Percentiles rank a stretch among this genome's conserved stretches.
Conservation (phyloP, 2,329 filamentous ascomycete genomes). For the Phaeosphaeriaceae sp. region DNA sequence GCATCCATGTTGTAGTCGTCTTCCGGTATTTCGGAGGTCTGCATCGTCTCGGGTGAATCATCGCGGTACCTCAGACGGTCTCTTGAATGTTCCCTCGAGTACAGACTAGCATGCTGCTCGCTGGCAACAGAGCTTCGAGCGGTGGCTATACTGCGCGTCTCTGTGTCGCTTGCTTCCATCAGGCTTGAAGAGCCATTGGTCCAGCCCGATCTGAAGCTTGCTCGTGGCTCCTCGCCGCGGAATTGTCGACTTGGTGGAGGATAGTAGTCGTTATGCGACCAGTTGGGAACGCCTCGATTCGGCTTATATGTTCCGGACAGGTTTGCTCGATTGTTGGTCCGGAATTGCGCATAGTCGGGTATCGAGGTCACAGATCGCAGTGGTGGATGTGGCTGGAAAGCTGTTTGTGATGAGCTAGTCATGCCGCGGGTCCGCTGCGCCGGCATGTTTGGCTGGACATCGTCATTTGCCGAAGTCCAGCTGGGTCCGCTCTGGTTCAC, state of each 20-base stretch:
- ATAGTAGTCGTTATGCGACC: constrained; percentile 44
- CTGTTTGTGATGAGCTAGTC: constrained; percentile 41
- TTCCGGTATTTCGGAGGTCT: constrained; percentile 31
- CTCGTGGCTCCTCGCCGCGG: constrained; percentile 55
- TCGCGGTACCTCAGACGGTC: constrained; percentile 34
- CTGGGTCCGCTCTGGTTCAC: constrained; percentile 31
- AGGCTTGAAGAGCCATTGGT: constrained; percentile 65
- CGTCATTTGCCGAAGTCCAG: constrained; percentile 35
- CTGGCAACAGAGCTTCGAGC: constrained; percentile 75
- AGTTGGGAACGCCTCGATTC: constrained; percentile 45
- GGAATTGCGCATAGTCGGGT: constrained; percentile 43
- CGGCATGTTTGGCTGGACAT: constrained; percentile 14
- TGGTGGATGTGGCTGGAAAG: constrained; percentile 29
- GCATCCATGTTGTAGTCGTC: constrained; percentile 58
- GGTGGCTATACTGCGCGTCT: constrained; percentile 81
- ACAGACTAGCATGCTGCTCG: constrained; percentile 56
- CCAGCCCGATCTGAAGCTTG: constrained; percentile 66
- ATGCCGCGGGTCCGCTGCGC: constrained; percentile 38
- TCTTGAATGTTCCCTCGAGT: constrained; percentile 51
- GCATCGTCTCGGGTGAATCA: constrained; percentile 38
- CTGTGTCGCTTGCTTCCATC: constrained; percentile 69
- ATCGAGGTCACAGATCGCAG: constrained; percentile 47
- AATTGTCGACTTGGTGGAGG: constrained; percentile 36
- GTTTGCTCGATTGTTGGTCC: constrained; percentile 35
- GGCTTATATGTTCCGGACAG: constrained; percentile 46